Base-by-base conservation (phyloP, 2,329 filamentous ascomycete species). In the Cordyceps farinosa region DNA sequence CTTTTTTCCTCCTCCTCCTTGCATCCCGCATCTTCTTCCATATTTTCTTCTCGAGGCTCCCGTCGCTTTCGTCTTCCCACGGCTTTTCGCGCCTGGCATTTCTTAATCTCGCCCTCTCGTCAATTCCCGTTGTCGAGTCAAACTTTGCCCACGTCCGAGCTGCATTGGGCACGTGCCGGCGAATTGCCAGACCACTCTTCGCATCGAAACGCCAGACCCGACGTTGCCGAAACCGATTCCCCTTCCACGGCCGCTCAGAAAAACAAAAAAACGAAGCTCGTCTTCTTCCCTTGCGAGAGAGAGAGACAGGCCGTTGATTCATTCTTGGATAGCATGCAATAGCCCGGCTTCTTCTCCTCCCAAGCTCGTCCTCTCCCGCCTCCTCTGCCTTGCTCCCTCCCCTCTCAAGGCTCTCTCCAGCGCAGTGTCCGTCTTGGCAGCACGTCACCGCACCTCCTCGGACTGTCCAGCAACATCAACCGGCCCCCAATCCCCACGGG, bases 1-100 rank as follows among this genome's bases (percentile, higher is more conserved):
- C 71, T 67, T 68, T 70, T 67, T 68, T 72, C 71, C 68, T 69
- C 64, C 68, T 64, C 40, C 55, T 67, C 67, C 65, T 68, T 71
- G 63, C 62, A 64, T 62, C 62, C 63, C 63, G 63, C 61, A 57
- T 65, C 64, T 66, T 59, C 64, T 57, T 40, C 29, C 44, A 38
- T 44, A 40, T 38, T 55, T 22, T 64, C 66, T 64, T 62, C 61
- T 58, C 66, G 61, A 66, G 65, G 56, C 65, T 22, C 60, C 40
- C 60, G 52, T 61, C 57, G 55, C 32, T 40, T 48, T 56, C 60
- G 32, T 38, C 27, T 55, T 55, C 34, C 50, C 52, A 32, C 60
- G 51, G 38, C 40, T 52, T 29, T 34, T 15, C 10, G 22, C 22
- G 30, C 51, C 60, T 50, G 60, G 52, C 60, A 55, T 50, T 34